Evolutionary conservation across 140 eudicot genomes (phyloP), one percentile per base, ranked within the genome.

Genomic region (Ambrosia hybrid): DNA sequence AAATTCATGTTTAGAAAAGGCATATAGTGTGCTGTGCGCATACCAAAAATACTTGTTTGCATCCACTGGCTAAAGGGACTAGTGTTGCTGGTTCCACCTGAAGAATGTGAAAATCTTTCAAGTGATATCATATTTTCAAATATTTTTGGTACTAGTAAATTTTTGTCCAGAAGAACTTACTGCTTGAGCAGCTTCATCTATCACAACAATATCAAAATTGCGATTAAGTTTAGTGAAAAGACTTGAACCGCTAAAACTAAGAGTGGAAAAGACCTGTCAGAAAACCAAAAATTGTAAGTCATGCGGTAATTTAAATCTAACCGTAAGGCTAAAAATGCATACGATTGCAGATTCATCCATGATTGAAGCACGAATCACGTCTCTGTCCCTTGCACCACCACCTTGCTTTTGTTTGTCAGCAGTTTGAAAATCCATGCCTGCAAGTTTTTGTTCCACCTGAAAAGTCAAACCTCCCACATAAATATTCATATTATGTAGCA

Each of bases 181-280:
- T 59, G 99, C 99, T 94, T 94, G 99, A 80, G 99, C 99, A 77
- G 99, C 99, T 86, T 94, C 99, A 76, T 94, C 99, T 57, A 94
- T 94, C 51, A 94, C 87, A 73, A 94, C 99, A 51, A 94, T 91
- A 82, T 94, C 99, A 80, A 94, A 94, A 57, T 53, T 65, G 53
- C 95, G 95, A 59, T 73, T 85, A 53, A 94, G 79, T 83, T 90
- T 90, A 64, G 90, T 87, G 74, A 90, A 90, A 70, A 85, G 86
- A 70, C 81, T 37, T 71, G 98, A 85, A 78, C 97, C 99, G 67
- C 97, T 94, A 77, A 94, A 94, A 82, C 99, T 94, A 77, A 94
- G 99, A 43, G 99, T 94, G 57, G 99, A 94, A 80, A 94, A 94
- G 3, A 94, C 99, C 99, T 94, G 94, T 74, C 81, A 68, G 1